phyloP scores from a whole-genome alignment of 2,329 filamentous ascomycete species.

The Lecanosticta acicola region DNA sequence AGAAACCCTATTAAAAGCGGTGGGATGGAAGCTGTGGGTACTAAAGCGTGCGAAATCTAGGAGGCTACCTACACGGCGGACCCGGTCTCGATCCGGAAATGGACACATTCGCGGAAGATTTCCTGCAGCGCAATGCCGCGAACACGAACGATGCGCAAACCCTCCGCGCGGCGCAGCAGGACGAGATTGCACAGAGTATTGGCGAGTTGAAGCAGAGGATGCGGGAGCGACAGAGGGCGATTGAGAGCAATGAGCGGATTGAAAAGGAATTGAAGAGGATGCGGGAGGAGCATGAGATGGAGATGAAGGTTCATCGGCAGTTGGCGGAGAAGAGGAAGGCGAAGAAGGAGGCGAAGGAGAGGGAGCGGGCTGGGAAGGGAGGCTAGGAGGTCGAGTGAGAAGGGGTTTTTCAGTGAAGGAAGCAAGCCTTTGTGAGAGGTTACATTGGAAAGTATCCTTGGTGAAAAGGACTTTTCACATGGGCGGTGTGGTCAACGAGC shows the following conservation, averaged over 20 bases:
- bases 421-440: too few relatives aligned
- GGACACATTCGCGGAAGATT: slow-evolving; percentile 37
- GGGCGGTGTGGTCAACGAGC: too few relatives aligned
- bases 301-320: slow-evolving; percentile 41
- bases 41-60: not conserved
- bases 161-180: slow-evolving; percentile 27
- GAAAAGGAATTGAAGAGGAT: slow-evolving; percentile 40
- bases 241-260: slow-evolving; percentile 39
- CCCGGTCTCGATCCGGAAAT: slow-evolving; percentile 38
- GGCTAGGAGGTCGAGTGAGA: not conserved
- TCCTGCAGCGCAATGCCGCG: slow-evolving; percentile 34
- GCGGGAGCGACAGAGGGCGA: slow-evolving; percentile 34
- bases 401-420: too few relatives aligned
- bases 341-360: slow-evolving; percentile 33
- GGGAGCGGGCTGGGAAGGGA: slow-evolving; percentile 14
- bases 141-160: slow-evolving; percentile 35
- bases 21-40: not conserved
- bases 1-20: not conserved
- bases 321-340: slow-evolving; percentile 36
- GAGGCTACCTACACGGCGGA: slow-evolving; percentile 45
- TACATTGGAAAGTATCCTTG: too few relatives aligned
- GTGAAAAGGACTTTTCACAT: not conserved
- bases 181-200: slow-evolving; percentile 27
- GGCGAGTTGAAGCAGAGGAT: slow-evolving; percentile 31
- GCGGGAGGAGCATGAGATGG: slow-evolving; percentile 41